Evolutionary conservation across 805 yeast genomes (phyloP), one percentile per base, ranked within the genome.

Genomic region (Wickerhamomyces alni): DNA sequence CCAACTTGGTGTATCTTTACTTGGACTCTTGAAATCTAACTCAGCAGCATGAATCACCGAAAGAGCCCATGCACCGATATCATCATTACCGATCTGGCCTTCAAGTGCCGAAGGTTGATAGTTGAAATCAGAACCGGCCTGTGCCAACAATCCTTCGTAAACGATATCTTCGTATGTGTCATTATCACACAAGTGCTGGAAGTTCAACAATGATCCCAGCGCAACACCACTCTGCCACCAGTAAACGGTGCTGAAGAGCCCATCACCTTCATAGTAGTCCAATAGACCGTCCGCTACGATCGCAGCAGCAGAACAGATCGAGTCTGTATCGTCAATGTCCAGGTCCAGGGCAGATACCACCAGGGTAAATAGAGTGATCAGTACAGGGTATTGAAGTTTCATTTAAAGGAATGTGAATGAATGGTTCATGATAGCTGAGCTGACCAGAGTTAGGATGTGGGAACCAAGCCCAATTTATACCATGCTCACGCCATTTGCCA

Each of bases 211-310:
- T 2, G 70, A 65, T 12, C 74, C 75, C 61, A 68, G 81, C 0
- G 88, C 88, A 49, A 86, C 91, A 52, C 94, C 95, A 30, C 89
- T 87, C 60, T 83, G 80, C 95, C 95, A 86, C 88, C 93, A 88
- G 62, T 80, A 81, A 58, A 88, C 88, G 45, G 70, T 56, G 11
- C 74, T 65, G 54, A 83, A 83, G 76, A 73, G 72, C 18, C 91
- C 94, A 22, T 46, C 42, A 16, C 88, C 87, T 44, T 73, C 75
- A 53, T 84, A 81, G 59, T 84, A 84, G 58, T 77, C 79, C 56
- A 82, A 61, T 46, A 79, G 65, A 48, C 88, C 89, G 13, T 66
- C 58, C 12, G 77, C 74, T n/a, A 82, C 62, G 26, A 77, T 56
- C 0, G 74, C 64, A 1, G 84, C 74, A 3, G 78, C 84, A 19